Base-by-base conservation (phyloP, 306 rosid species). In the Citrullus mucosospermus region DNA sequence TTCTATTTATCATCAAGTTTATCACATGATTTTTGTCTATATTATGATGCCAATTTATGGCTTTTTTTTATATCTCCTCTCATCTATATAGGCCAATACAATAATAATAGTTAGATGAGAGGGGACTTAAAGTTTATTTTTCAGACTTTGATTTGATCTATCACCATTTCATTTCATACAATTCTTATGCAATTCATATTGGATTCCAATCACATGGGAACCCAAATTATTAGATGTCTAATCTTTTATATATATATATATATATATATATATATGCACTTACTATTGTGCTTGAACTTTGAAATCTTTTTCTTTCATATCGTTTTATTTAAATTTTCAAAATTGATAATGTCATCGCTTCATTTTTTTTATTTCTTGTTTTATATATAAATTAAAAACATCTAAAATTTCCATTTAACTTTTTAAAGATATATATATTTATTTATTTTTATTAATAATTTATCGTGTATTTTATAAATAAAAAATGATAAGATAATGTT, bases 1-100 rank as follows among this genome's bases (percentile, higher is more conserved):
- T 72, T 30, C 77, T 34, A 72, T 50, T 72, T 72, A 72, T 72
- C 60, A 48, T 72, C 77, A 72, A 50, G 25, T 72, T 72, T 72
- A 72, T 72, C 77, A 50, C 77, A 72, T 72, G 43, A 72, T 3
- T 13, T 51, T 72, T 72, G 75, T 68, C 75, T 68, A 68, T 66
- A 39, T 36, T 38, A 34, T 38, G 15, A 66, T 66, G 30, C 75
- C 28, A 68, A 68, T 43, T 68, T 68, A 68, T 36, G 54, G 54
- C 10, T 68, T 68, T 41, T 28, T 43, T 68, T 68, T 39, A 10
- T 43, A n/a, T 20, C 48, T 10, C 22, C 28, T 18, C 14, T 66
- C 50, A 17, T 66, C 10, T 38, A 41, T 18, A 41, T 13, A 3
- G 54, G 34, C 75, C 54, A 9, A 68, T 68, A 12, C 54, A 9